These are phyloP conservation scores for Trichoderma simmonsii DNA, from an alignment of 2,329 filamentous ascomycete genomes.

Conservation along the genomic window DNA sequence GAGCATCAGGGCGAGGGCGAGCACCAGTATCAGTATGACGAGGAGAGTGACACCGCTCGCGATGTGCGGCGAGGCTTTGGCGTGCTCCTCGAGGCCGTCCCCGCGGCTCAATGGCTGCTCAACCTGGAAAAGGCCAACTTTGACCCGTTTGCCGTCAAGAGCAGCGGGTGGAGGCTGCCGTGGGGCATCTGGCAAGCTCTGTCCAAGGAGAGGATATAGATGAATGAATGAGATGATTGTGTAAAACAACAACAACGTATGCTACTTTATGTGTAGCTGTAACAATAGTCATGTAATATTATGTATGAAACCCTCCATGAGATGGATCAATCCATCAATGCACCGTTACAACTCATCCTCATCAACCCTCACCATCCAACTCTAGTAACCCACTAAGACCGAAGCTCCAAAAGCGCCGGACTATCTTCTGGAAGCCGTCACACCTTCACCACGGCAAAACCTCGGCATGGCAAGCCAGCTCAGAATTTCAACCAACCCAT, in stretches of 20 bases:
- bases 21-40: slow-evolving; percentile 49
- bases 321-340: background rate
- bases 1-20: slow-evolving; percentile 81
- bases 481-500: slow-evolving; percentile 25
- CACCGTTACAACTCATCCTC: background rate
- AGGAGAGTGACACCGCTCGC: slow-evolving; percentile 36
- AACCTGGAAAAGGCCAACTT: slow-evolving; percentile 79
- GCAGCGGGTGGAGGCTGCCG: slow-evolving; percentile 72
- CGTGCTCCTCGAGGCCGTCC: slow-evolving; percentile 74
- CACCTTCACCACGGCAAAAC: slow-evolving; percentile 31
- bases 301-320: background rate
- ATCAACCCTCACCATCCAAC: background rate
- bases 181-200: slow-evolving; percentile 64
- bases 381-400: background rate
- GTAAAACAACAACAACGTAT: background rate
- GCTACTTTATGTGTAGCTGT: background rate
- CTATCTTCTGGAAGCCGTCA: background rate
- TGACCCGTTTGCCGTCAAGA: slow-evolving; percentile 68
- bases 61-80: slow-evolving; percentile 65
- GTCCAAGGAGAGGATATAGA: slow-evolving; percentile 46
- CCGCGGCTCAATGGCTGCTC: slow-evolving; percentile 74
- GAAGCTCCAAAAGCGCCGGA: background rate
- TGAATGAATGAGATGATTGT: background rate
- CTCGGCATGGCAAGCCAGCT: slow-evolving; percentile 23
- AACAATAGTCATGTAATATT: background rate